Base-by-base conservation (phyloP, 2,329 filamentous ascomycete species). In the Metarhizium sp. region DNA sequence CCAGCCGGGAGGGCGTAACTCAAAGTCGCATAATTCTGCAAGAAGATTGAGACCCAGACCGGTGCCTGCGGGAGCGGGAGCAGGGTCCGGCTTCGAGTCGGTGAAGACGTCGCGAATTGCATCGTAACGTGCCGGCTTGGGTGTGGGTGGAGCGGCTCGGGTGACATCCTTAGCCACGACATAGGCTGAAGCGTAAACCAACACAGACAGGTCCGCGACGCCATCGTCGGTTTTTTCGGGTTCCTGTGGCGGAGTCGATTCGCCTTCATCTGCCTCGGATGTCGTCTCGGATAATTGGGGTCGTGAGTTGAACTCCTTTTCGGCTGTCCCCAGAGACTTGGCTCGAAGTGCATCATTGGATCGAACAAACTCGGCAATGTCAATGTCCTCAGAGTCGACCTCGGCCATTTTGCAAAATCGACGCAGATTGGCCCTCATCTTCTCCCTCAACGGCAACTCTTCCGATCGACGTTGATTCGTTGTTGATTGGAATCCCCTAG, bases 71-170 rank as follows among this genome's bases (percentile, higher is more conserved):
- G 60, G 56, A 6, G 61, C 56, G 2, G 67, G 65, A 11, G 63
- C 53, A 16, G 66, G 56, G 5, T 60, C 59, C 20, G 71, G 69
- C 55, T 67, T 70, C 7, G 68, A 65, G 53, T 70, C 64, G 13
- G 69, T 70, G 58, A 75, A 75, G 34, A 75, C 68, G 56, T 75
- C 73, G n/a, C 69, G 67, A 52, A 71, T 70, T n/a, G 69, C 69
- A 58, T 71, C 69, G 52, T 71, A 71, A 51, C 66, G 66, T 52
- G 66, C 66, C 32, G 62, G 63, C 56, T 70, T 70, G 2, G 68
- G 61, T 2, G 62, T 59, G 32, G 65, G 59, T 16, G 62, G 60
- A 6, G 63, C 59, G 4, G 59, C 59, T 51, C 64, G 65, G 14
- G 59, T 63, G 7, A 59, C 55, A 40, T 66, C 63, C 52, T 67